phyloP scores from a whole-genome alignment of 352 stramenopile species.

The Aphanomyces euteiches region DNA sequence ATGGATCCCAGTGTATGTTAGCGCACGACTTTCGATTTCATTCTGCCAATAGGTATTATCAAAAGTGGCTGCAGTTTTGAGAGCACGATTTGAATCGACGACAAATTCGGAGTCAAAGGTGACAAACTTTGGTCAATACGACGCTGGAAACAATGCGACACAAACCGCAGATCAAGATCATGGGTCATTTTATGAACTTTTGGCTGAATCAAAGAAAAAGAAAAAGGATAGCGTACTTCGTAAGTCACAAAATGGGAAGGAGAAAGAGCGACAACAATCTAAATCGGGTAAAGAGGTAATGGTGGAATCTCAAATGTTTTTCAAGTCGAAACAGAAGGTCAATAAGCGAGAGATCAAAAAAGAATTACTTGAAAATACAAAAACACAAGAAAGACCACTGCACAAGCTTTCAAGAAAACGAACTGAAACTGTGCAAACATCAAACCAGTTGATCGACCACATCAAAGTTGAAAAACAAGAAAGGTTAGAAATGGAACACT shows the following conservation, averaged over 20 bases:
- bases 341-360: not conserved
- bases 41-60: no score
- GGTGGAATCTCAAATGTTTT: not conserved
- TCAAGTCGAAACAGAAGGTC: not conserved
- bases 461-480: no score
- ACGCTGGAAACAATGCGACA: not conserved
- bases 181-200: slow-evolving; percentile 13
- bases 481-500: no score
- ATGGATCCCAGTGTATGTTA: not conserved
- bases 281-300: not conserved
- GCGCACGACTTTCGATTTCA: no score
- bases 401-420: no score
- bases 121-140: no score
- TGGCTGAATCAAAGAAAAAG: slow-evolving; percentile 12
- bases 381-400: not conserved
- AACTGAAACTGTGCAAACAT: no score
- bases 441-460: no score
- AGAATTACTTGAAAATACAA: not conserved
- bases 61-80: no score
- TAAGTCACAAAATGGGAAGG: not conserved
- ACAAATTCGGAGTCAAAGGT: no score
- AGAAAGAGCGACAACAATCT: not conserved
- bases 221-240: not conserved
- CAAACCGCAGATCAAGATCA: not conserved
- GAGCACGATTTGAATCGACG: no score